Evolutionary conservation across 768 basidiomycete genomes (phyloP), one percentile per base, ranked within the genome.

Genomic region (Roridomyces roridus): DNA sequence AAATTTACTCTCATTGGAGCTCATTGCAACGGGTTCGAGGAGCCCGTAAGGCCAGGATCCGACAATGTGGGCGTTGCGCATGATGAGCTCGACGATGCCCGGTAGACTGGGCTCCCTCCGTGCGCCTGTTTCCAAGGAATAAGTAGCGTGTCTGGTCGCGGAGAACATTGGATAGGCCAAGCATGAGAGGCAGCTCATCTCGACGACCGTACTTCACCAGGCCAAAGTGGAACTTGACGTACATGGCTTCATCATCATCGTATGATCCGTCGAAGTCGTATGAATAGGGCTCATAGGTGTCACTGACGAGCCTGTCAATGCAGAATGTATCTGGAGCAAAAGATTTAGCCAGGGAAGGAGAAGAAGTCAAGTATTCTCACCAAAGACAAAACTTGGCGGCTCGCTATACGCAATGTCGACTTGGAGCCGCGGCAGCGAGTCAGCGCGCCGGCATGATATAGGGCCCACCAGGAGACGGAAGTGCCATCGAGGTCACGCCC

Each of bases 1-100:
- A 10, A 28, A 10, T 6, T 9, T 7, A 29, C 12, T 18, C 6
- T 42, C 46, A n/a, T 15, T 15, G 5, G 46, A 29, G 6, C 20
- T 29, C 28, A 55, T n/a, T 18, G 42, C 40, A 5, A 44, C 12
- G 28, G 43, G 21, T 3, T 40, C 20, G 21, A 39, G 21, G 29
- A 20, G 20, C 21, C 15, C 6, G n/a, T 6, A 28, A 21, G 24
- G 8, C 12, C 6, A 12, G 9, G 28, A 46, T 21, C 3, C 25
- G 7, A 25, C n/a, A 2, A 5, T 10, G 24, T 31, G 39, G 18
- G 20, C 12, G 34, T 57, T 51, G 36, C 29, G 44, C 45, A 57
- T 57, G 29, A 46, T 36, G 14, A 57, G 49, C 44, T 57, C 56
- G 24, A 57, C 23, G 45, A 57, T 26, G 2, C 56, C 56, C 15